Conservation (phyloP, 192 early-diverging fungal species). For the Lunasporangiospora selenospora region DNA sequence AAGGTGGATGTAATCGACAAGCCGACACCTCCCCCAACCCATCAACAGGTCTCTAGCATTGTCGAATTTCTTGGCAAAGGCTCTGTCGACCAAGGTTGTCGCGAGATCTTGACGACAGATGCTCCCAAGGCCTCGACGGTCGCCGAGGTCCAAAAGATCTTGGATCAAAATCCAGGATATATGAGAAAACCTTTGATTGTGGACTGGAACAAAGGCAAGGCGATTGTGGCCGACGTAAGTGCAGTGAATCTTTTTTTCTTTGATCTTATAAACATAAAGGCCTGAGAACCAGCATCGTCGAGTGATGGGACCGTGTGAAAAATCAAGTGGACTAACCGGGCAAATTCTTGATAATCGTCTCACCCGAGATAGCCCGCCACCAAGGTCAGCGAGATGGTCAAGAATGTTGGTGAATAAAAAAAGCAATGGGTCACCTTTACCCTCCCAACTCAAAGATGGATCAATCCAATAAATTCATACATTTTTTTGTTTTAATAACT, state of each 20-base stretch:
- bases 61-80: conserved; percentile 17
- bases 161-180: conserved; percentile 9
- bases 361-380: conserved; percentile 32
- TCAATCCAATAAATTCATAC: too few species aligned
- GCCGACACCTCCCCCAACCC: conserved; percentile 13
- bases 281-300: too few species aligned
- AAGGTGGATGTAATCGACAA: conserved; percentile 21
- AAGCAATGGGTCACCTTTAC: too few species aligned
- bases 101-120: background rate
- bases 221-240: conserved; percentile 29
- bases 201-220: conserved; percentile 30
- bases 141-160: conserved; percentile 17
- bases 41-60: conserved; percentile 7
- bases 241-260: too few species aligned
- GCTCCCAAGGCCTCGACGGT: conserved; percentile 23
- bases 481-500: too few species aligned
- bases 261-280: too few species aligned
- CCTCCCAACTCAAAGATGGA: too few species aligned
- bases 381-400: conserved; percentile 25
- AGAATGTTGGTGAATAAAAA: conserved; percentile 30
- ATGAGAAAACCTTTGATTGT: conserved; percentile 33
- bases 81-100: background rate
- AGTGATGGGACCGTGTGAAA: too few species aligned
- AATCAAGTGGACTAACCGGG: too few species aligned
- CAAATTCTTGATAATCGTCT: too few species aligned